Conservation (phyloP, 2,329 filamentous ascomycete genomes). For the Corniculantispora saksenae region DNA sequence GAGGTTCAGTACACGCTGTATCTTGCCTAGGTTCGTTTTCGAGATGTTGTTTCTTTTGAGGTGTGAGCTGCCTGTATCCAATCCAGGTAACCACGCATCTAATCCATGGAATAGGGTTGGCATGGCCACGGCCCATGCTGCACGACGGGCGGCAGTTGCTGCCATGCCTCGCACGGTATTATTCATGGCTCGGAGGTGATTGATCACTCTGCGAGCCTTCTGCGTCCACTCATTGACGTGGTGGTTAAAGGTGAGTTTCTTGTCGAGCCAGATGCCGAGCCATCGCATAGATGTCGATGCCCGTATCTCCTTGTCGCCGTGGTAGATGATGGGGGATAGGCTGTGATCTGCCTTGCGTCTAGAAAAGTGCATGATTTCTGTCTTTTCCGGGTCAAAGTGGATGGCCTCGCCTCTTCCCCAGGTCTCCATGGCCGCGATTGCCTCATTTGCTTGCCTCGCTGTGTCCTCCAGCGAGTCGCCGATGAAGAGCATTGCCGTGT, state of each 20-base stretch:
- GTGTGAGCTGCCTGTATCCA: background rate
- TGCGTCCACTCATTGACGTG: constrained; percentile 3
- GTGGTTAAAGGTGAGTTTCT: constrained; percentile 17
- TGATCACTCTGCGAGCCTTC: background rate
- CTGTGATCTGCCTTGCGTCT: background rate
- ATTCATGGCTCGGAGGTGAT: background rate
- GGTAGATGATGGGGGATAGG: constrained; percentile 2
- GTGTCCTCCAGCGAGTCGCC: background rate
- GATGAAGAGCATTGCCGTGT: constrained; percentile 10
- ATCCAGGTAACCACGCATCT: constrained; percentile 3
- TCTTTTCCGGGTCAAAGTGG: constrained; percentile 7
- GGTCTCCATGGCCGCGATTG: constrained; percentile 1
- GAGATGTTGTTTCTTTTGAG: constrained; percentile 8
- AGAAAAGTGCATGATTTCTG: constrained; percentile 6
- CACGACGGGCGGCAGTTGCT: background rate
- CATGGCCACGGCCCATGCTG: constrained; percentile 4
- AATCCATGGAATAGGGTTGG: constrained; percentile 5
- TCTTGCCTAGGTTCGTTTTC: constrained; percentile 12
- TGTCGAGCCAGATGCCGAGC: constrained; percentile 11
- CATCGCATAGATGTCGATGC: background rate
- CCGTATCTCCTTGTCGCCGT: constrained; percentile 11
- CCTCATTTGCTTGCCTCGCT: background rate
- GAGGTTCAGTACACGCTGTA: constrained; percentile 7
- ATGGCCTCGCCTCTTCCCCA: constrained; percentile 10
- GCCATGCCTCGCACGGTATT: constrained; percentile 1